Evolutionary conservation across 768 basidiomycete species (phyloP).

Genomic region (Tricholoma flavovirens): DNA sequence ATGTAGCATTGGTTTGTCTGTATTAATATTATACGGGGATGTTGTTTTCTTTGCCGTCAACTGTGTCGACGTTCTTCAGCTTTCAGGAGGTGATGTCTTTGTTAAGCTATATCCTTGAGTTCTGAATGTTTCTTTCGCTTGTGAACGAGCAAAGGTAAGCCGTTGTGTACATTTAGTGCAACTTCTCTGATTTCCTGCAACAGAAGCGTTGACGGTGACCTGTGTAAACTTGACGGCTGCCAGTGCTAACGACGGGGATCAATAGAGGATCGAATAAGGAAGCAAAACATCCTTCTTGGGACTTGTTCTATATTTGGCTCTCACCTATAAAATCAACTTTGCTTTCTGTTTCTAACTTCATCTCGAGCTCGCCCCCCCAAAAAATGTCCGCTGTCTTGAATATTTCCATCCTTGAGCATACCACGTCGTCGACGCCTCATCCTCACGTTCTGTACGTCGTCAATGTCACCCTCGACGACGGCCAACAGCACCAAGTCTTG

Average conservation of each 20-base stretch:
- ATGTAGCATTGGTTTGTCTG: conserved; percentile 33
- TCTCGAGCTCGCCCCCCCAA: not conserved
- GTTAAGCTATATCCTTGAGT: not conserved
- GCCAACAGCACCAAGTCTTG: conserved; percentile 16
- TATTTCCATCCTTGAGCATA: conserved; percentile 23
- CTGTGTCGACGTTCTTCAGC: not conserved
- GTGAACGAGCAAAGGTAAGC: not conserved
- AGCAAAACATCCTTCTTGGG: conserved; percentile 7
- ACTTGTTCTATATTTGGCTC: not conserved
- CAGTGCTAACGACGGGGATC: not conserved
- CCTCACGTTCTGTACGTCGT: conserved; percentile 44
- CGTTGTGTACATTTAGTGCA: not conserved
- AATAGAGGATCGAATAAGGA: conserved; percentile 7
- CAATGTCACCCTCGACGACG: conserved; percentile 26
- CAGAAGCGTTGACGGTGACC: not conserved
- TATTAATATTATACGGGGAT: conserved; percentile 6
- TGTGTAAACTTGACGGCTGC: not conserved
- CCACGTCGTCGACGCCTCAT: conserved; percentile 21
- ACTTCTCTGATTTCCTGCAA: not conserved
- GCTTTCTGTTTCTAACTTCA: not conserved
- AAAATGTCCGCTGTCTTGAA: conserved; percentile 6
- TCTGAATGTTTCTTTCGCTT: not conserved
- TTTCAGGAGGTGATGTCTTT: not conserved
- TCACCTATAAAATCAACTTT: not conserved
- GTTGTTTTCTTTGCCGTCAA: not conserved